Evolutionary conservation across 805 yeast genomes (phyloP).

Genomic region (Myxozyma nipponensis): DNA sequence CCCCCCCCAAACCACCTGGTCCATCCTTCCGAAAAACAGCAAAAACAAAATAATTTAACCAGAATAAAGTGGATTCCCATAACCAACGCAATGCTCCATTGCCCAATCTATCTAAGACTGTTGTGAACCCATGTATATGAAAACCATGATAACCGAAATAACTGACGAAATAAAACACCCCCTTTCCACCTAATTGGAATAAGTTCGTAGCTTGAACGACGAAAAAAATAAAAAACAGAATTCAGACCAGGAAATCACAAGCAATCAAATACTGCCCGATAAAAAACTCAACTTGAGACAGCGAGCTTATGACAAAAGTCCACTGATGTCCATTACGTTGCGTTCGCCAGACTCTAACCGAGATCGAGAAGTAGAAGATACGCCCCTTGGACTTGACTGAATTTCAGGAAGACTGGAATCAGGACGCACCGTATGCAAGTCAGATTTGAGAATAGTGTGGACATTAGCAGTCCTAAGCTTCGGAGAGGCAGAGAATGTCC

Average conservation of each 20-base stretch:
- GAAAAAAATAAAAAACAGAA: neutral
- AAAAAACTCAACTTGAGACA: too few relatives aligned
- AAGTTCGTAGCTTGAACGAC: neutral
- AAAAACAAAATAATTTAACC: neutral
- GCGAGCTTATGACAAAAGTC: conserved; percentile 8
- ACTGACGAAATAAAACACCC: neutral
- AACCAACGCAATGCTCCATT: neutral
- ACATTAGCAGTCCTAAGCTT: neutral
- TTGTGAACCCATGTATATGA: neutral
- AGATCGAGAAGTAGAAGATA: neutral
- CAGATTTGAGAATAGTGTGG: neutral
- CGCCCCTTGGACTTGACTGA: neutral
- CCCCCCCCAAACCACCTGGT: too few relatives aligned
- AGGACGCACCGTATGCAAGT: conserved; percentile 1
- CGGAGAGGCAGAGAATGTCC: conserved; percentile 6
- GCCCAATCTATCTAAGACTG: neutral
- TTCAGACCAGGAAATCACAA: neutral
- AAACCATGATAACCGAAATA: neutral
- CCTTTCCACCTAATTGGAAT: too few relatives aligned
- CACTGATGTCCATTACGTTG: conserved; percentile 22
- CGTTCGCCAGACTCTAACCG: neutral
- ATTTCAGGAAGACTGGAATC: neutral
- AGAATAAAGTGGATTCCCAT: neutral
- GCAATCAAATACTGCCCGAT: neutral
- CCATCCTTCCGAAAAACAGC: neutral